Conservation (phyloP, 257 asterid genomes). For the Nicotiana noctiflora region DNA sequence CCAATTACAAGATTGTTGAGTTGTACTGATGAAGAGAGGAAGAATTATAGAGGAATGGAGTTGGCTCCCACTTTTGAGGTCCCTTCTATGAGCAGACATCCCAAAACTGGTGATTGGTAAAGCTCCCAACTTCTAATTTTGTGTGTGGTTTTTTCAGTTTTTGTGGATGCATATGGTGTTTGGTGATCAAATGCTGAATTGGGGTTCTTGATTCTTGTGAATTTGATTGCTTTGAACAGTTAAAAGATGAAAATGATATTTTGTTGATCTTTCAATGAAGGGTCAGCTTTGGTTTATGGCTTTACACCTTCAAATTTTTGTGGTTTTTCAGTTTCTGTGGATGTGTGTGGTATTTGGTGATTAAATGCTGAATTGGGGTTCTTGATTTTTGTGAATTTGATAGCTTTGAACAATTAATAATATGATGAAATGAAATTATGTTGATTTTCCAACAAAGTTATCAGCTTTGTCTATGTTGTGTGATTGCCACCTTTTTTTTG, state of each 20-base stretch:
- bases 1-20: conserved; percentile 86
- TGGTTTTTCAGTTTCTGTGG: background rate
- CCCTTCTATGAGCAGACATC: conserved; percentile 80
- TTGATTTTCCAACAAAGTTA: too few relatives aligned
- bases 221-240: background rate
- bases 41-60: conserved; percentile 65
- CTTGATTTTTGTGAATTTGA: background rate
- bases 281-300: too few relatives aligned
- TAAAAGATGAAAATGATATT: too few relatives aligned
- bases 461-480: background rate
- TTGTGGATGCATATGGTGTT: background rate
- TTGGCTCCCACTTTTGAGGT: conserved; percentile 95
- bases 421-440: background rate
- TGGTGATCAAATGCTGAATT: background rate
- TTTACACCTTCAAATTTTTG: too few relatives aligned
- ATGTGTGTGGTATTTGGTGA: background rate
- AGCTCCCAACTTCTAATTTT: background rate
- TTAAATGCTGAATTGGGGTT: background rate
- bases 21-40: conserved; percentile 71
- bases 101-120: conserved; percentile 82
- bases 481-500: background rate
- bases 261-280: too few relatives aligned
- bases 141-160: background rate
- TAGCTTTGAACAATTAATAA: background rate
- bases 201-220: background rate